Base-by-base conservation (phyloP, 2,329 filamentous ascomycete species). In the Fusarium tricinctum region DNA sequence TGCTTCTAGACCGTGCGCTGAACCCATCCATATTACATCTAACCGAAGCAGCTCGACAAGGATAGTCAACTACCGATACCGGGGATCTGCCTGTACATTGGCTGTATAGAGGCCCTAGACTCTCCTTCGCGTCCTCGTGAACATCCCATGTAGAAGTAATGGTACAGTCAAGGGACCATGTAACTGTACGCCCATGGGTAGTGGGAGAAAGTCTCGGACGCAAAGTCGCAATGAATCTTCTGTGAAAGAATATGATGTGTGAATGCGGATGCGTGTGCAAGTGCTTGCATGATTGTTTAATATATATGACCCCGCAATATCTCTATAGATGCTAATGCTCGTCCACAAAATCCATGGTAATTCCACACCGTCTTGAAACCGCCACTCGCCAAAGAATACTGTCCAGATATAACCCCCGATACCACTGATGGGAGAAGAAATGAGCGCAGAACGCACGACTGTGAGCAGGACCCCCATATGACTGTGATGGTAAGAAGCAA, bases 1-100 rank as follows among this genome's bases (percentile, higher is more conserved):
- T 38, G 28, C 19, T 35, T 22, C 51, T 32, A 69, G 66, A 50
- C 57, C 62, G 49, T 58, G 66, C 19, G 8, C 15, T 35, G 33
- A 35, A n/a, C 15, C 33, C 15, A n/a, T n/a, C n/a, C n/a, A n/a
- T 33, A 33, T 48, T 35, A n/a, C 17, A 22, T 28, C 44, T 38
- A 50, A 35, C 52, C 66, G 38, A 45, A 32, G 26, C 58, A 40
- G 43, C 49, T 20, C n/a, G 38, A 33, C 47, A 33, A 39, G 64
- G 49, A 65, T 30, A 22, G 39, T 13, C 40, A 64, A 58, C 53
- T 60, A 68, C 59, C 53, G 50, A 30, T 43, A 39, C 42, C 20
- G 38, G 42, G 56, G 50, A 3, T 17, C 17, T 38, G 17, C 51
- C 47, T 43, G 51, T 54, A 38, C 38, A 38, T 48, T 30, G 28